Evolutionary conservation across 2,329 filamentous ascomycete species (phyloP).

Genomic region (Thermothelomyces thermophilus): DNA sequence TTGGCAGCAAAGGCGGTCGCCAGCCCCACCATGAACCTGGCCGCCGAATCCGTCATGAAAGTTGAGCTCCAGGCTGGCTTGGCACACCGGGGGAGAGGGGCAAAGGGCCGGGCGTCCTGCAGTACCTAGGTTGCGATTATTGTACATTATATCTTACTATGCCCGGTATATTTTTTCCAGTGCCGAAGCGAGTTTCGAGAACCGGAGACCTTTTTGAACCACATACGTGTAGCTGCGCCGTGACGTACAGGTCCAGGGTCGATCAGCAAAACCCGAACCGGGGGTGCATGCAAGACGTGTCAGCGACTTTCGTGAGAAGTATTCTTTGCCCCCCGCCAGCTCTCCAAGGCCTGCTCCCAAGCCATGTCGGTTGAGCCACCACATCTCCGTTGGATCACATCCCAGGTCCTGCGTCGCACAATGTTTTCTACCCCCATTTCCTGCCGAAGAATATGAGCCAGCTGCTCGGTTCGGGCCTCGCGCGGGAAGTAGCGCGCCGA

Average conservation of each 20-base stretch:
- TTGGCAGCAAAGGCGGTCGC: constrained; percentile 3
- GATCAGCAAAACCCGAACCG: neutral
- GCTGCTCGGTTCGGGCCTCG: constrained; percentile 71
- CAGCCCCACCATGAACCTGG: constrained; percentile 8
- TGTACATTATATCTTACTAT: too few species aligned
- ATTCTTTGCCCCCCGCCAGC: constrained; percentile 44
- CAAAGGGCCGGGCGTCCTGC: too few species aligned
- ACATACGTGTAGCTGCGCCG: too few species aligned
- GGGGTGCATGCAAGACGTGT: neutral
- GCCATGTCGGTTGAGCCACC: constrained; percentile 43
- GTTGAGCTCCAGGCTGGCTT: neutral
- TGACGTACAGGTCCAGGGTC: too few species aligned
- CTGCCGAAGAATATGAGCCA: constrained; percentile 67
- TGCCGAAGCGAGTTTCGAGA: too few species aligned
- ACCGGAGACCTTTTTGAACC: too few species aligned
- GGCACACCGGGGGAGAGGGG: neutral
- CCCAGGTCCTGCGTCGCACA: constrained; percentile 76
- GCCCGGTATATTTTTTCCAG: too few species aligned
- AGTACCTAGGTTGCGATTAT: too few species aligned
- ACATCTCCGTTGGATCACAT: constrained; percentile 69
- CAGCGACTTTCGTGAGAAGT: neutral
- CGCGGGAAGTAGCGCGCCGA: constrained; percentile 72
- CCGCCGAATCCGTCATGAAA: neutral
- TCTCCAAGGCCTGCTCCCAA: constrained; percentile 60
- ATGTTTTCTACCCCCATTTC: constrained; percentile 73